Percentiles rank a stretch among this genome's conserved stretches.
phyloP scores from a whole-genome alignment of 805 yeast genomes.

The Sungouiozyma ichnusensis region DNA sequence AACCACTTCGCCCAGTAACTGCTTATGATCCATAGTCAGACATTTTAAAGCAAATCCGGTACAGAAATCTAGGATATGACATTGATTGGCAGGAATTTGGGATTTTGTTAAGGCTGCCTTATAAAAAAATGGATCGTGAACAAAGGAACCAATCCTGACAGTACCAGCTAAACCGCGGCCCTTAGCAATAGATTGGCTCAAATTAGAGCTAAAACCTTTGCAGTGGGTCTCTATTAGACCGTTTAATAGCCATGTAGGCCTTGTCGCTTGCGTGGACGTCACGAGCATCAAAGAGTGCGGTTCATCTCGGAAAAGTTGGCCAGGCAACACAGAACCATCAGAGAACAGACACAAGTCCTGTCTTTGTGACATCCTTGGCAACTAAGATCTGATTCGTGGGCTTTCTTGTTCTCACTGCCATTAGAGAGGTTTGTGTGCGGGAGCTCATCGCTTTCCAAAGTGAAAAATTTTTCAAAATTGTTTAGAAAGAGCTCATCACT shows the following conservation, averaged over 20 bases:
- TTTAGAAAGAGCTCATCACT: slow-evolving; percentile 4
- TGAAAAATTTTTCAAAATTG: not conserved
- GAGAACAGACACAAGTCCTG: slow-evolving; percentile 49
- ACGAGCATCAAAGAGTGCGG: slow-evolving; percentile 26
- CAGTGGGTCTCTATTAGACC: slow-evolving; percentile 44
- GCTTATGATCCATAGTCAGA: slow-evolving; percentile 12
- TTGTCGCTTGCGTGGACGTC: slow-evolving; percentile 41
- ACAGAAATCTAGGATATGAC: slow-evolving; percentile 35
- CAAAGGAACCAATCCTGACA: slow-evolving; percentile 19
- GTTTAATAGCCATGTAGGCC: slow-evolving; percentile 53
- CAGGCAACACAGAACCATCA: slow-evolving; percentile 38
- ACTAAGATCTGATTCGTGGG: too few species aligned
- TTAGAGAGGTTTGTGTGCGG: not conserved
- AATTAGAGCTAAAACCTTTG: slow-evolving; percentile 30
- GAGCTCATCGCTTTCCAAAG: slow-evolving; percentile 1
- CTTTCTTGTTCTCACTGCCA: too few species aligned
- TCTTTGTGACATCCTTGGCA: slow-evolving; percentile 29
- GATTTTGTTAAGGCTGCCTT: slow-evolving; percentile 14
- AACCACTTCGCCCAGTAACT: slow-evolving; percentile 57
- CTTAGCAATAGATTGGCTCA: slow-evolving; percentile 28
- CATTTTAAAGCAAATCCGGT: slow-evolving; percentile 32
- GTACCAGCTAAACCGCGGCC: not conserved
- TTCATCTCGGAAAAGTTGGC: not conserved
- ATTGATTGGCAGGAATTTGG: slow-evolving; percentile 17
- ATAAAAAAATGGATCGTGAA: slow-evolving; percentile 16